phyloP scores from a whole-genome alignment of 192 early-diverging fungal species.

The Coemansia sp. region DNA sequence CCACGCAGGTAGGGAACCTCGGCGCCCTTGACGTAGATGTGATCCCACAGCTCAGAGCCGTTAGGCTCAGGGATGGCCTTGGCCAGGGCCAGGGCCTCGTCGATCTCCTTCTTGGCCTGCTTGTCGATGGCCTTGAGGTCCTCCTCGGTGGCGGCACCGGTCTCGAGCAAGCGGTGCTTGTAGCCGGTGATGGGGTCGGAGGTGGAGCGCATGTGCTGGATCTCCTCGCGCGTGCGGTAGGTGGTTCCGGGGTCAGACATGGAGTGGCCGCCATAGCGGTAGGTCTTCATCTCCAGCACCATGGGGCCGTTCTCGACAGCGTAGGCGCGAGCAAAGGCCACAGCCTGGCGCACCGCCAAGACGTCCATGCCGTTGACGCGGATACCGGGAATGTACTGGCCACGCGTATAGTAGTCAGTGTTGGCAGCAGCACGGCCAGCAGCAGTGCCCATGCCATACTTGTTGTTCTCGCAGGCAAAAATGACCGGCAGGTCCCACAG shows the following conservation, averaged over 20 bases:
- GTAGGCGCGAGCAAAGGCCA: slow-evolving; percentile 83
- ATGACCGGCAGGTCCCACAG: slow-evolving; percentile 91
- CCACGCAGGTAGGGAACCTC: slow-evolving; percentile 76
- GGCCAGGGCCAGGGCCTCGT: slow-evolving; percentile 80
- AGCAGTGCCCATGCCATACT: slow-evolving; percentile 97
- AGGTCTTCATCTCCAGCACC: slow-evolving; percentile 94
- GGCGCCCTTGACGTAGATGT: slow-evolving; percentile 81
- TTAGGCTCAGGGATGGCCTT: slow-evolving; percentile 77
- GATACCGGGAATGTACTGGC: slow-evolving; percentile 96
- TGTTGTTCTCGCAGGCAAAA: slow-evolving; percentile 99
- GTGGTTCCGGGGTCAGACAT: slow-evolving; percentile 99
- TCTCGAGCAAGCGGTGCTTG: slow-evolving; percentile 79
- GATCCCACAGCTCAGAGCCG: slow-evolving; percentile 67
- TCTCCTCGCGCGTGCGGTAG: slow-evolving; percentile 98
- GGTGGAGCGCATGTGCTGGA: slow-evolving; percentile 95
- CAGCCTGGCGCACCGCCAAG: slow-evolving; percentile 86
- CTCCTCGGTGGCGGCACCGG: slow-evolving; percentile 71
- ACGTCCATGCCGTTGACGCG: slow-evolving; percentile 93
- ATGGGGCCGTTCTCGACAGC: slow-evolving; percentile 79
- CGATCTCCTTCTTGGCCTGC: slow-evolving; percentile 80
- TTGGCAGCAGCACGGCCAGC: slow-evolving; percentile 87
- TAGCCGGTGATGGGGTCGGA: slow-evolving; percentile 92
- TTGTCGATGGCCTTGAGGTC: slow-evolving; percentile 95
- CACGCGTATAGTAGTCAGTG: slow-evolving; percentile 92
- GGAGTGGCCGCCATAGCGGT: slow-evolving; percentile 99